Base-by-base conservation (phyloP, 257 asterid species). In the Ballota nigra region DNA sequence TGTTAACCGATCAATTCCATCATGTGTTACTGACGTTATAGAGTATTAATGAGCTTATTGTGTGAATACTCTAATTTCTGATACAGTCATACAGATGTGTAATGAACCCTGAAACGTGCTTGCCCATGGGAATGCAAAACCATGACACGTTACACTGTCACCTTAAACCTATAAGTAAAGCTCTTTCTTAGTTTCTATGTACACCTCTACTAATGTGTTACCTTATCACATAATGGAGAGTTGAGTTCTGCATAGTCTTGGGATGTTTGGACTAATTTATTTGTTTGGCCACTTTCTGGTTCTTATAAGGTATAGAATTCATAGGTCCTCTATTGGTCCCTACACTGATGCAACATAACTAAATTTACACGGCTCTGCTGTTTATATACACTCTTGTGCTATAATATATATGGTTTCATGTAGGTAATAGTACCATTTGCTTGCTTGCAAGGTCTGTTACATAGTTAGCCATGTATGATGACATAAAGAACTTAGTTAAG, bases 41-140 rank as follows among this genome's bases (percentile, higher is more conserved):
- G 31, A 76, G 60, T 49, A 23, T n/a, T 65, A 23, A 41, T 57
- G n/a, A 43, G 43, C 24, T 33, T 22, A 12, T 9, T 49, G 34
- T 55, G 16, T 70, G 58, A 47, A 53, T 36, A 29, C 64, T 31
- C 63, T 29, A 16, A 51, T 64, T 51, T 64, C 70, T 63, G 40
- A 7, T 62, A 6, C 52, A n/a, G n/a, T n/a, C n/a, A 52, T n/a
- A 26, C 22, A n/a, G n/a, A n/a, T n/a, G 41, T 6, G 34, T 24
- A 49, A 55, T 55, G 24, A 52, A 64, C 52, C 49, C 51, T 71
- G 68, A 59, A 43, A 41, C 36, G 24, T 38, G 68, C 8, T 6
- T 28, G 23, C 11, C 19, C 12, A 40, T 70, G 47, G 16, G 47
- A 58, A 55, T 8, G 22, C 23, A 53, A 34, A 8, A 55, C 11